Evolutionary conservation across 768 basidiomycete genomes (phyloP).

Genomic region (Psilocybe subaeruginosa): DNA sequence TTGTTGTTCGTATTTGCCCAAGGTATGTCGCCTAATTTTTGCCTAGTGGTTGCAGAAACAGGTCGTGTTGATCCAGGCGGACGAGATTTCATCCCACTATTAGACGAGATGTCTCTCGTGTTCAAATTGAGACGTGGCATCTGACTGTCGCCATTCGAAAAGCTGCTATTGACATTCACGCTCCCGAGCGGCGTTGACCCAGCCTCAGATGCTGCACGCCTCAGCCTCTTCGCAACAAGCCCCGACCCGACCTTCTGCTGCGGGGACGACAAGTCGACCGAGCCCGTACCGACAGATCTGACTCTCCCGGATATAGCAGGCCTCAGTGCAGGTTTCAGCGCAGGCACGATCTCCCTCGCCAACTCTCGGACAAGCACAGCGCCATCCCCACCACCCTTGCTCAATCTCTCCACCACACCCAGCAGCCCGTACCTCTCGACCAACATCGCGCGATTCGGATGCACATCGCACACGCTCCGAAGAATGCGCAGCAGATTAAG

Average conservation of each 20-base stretch:
- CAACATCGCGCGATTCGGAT: constrained; percentile 81
- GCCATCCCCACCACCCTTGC: constrained; percentile 73
- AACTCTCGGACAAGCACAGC: constrained; percentile 91
- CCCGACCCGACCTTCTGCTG: constrained; percentile 13
- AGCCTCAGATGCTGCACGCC: constrained; percentile 75
- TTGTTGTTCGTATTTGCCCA: constrained; percentile 45
- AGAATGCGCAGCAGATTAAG: constrained; percentile 88
- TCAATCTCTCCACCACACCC: constrained; percentile 79
- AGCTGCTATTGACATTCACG: constrained; percentile 18
- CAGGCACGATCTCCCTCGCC: constrained; percentile 83
- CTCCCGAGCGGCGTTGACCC: constrained; percentile 34
- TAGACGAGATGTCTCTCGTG: constrained; percentile 10
- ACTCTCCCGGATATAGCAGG: constrained; percentile 45
- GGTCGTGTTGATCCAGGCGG: constrained; percentile 16
- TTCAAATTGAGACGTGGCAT: constrained; percentile 12
- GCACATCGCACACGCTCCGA: constrained; percentile 84
- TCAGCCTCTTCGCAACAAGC: constrained; percentile 65
- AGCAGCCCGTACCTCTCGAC: constrained; percentile 84
- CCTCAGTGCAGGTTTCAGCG: constrained; percentile 71
- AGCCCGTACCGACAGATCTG: constrained; percentile 19
- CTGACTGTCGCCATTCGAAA: constrained; percentile 3
- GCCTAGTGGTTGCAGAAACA: constrained; percentile 38
- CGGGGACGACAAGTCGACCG: constrained; percentile 17
- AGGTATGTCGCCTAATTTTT: constrained; percentile 63
- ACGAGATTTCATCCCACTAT: constrained; percentile 13